Evolutionary conservation across 2,329 filamentous ascomycete genomes (phyloP).

Genomic region (Penicillium sp.): DNA sequence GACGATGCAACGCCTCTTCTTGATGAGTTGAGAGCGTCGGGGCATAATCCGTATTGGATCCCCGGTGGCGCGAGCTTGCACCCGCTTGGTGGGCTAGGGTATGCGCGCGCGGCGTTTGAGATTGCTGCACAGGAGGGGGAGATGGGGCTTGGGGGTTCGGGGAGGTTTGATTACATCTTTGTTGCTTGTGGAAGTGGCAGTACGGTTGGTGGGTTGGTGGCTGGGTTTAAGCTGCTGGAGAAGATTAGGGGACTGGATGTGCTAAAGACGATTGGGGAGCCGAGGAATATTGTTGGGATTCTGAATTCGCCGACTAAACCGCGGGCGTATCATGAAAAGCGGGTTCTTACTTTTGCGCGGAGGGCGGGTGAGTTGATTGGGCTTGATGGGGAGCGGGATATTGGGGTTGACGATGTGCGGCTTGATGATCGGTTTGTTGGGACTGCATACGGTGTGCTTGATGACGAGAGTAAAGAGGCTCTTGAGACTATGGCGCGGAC

Average conservation of each 20-base stretch:
- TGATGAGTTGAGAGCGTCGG: conserved; percentile 20
- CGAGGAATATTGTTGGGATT: conserved; percentile 33
- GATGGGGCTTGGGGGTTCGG: conserved; percentile 18
- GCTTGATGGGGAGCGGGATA: conserved; percentile 26
- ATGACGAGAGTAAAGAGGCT: conserved; percentile 24
- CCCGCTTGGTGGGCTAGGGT: conserved; percentile 35
- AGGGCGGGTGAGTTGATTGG: conserved; percentile 31
- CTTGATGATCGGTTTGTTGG: conserved; percentile 37
- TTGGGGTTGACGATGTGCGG: conserved; percentile 31
- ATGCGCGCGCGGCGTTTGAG: conserved; percentile 36
- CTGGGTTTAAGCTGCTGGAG: conserved; percentile 37
- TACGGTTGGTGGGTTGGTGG: conserved; percentile 37
- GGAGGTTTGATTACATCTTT: conserved; percentile 36
- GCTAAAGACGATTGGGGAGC: neutral
- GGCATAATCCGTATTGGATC: conserved; percentile 36
- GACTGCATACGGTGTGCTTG: conserved; percentile 34
- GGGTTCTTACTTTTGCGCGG: conserved; percentile 33
- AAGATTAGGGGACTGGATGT: conserved; percentile 10
- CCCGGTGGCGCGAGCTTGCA: conserved; percentile 38
- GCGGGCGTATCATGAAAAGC: conserved; percentile 29
- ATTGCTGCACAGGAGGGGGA: conserved; percentile 31
- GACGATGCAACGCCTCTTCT: conserved; percentile 24
- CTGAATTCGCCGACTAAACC: conserved; percentile 36
- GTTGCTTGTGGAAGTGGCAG: conserved; percentile 41
- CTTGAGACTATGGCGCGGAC: conserved; percentile 28